These are phyloP conservation scores for Diutina catenulata DNA, from an alignment of 1,139 yeast species.

Conservation along the genomic window DNA sequence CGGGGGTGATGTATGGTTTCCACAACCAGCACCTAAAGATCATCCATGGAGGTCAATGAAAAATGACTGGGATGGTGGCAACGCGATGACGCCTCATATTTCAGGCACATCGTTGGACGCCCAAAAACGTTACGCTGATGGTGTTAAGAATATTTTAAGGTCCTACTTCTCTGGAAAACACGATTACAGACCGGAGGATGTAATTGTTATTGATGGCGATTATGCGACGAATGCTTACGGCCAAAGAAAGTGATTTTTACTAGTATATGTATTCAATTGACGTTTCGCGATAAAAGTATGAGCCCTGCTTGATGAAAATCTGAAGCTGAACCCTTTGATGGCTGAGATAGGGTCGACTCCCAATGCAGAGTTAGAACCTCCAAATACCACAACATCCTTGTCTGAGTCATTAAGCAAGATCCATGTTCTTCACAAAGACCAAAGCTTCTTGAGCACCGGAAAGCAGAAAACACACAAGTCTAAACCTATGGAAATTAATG, in stretches of 20 bases:
- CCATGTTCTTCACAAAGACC: too few species aligned
- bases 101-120: slow-evolving; percentile 78
- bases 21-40: slow-evolving; percentile 67
- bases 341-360: too few species aligned
- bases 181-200: slow-evolving; percentile 64
- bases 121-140: slow-evolving; percentile 60
- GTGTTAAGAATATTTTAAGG: slow-evolving; percentile 53
- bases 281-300: too few species aligned
- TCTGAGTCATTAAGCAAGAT: too few species aligned
- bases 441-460: too few species aligned
- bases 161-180: slow-evolving; percentile 49
- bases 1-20: slow-evolving; percentile 80
- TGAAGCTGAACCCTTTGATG: too few species aligned
- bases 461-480: too few species aligned
- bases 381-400: too few species aligned
- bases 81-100: slow-evolving; percentile 79
- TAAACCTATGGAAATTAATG: too few species aligned
- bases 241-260: slow-evolving; percentile 19
- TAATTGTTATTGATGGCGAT: slow-evolving; percentile 61
- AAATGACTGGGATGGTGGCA: slow-evolving; percentile 55
- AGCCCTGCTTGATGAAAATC: too few species aligned
- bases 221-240: slow-evolving; percentile 72
- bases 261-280: too few species aligned
- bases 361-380: too few species aligned
- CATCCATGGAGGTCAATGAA: slow-evolving; percentile 71